phyloP scores from a whole-genome alignment of 1,284 basidiomycete species.

The Pseudozyma sp. region DNA sequence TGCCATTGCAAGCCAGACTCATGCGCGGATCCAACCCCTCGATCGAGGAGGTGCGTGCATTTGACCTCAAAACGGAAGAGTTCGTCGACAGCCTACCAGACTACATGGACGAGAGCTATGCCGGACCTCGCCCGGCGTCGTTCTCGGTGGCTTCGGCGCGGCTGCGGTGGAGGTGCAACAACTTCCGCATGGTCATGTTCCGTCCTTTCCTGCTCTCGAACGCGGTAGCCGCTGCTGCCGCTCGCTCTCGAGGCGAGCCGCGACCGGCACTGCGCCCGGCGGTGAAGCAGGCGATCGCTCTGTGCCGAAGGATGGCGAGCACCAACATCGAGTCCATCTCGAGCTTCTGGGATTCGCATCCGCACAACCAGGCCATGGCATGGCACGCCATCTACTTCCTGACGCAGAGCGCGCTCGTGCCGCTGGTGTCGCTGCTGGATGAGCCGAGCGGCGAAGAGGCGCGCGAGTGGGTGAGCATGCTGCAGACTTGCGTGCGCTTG shows the following conservation, averaged over 20 bases:
- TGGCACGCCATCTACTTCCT: conserved; percentile 55
- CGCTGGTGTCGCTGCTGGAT: conserved; percentile 48
- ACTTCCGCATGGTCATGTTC: conserved; percentile 57
- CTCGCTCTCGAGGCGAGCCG: conserved; percentile 30
- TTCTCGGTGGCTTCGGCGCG: conserved; percentile 46
- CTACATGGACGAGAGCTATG: conserved; percentile 43
- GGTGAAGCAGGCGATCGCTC: conserved; percentile 49
- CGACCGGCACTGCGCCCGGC: conserved; percentile 41
- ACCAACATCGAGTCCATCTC: conserved; percentile 51
- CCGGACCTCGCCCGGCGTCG: conserved; percentile 34
- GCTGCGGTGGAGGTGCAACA: conserved; percentile 50
- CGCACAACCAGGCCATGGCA: conserved; percentile 52
- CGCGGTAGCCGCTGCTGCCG: conserved; percentile 42
- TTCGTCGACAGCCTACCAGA: conserved; percentile 44
- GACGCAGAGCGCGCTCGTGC: conserved; percentile 49
- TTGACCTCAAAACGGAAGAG: conserved; percentile 49
- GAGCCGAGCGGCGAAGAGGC: conserved; percentile 38
- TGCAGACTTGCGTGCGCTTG: conserved; percentile 42
- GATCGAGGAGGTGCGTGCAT: conserved; percentile 48
- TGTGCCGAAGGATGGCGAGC: conserved; percentile 48
- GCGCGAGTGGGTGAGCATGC: conserved; percentile 34
- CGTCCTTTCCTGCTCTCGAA: conserved; percentile 50
- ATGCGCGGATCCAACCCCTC: conserved; percentile 44
- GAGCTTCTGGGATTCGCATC: conserved; percentile 47
- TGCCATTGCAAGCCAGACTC: conserved; percentile 44